Percentiles rank a stretch among this genome's conserved stretches.
phyloP scores from a whole-genome alignment of 1,284 basidiomycete species.

The Rhodotorula sp. region DNA sequence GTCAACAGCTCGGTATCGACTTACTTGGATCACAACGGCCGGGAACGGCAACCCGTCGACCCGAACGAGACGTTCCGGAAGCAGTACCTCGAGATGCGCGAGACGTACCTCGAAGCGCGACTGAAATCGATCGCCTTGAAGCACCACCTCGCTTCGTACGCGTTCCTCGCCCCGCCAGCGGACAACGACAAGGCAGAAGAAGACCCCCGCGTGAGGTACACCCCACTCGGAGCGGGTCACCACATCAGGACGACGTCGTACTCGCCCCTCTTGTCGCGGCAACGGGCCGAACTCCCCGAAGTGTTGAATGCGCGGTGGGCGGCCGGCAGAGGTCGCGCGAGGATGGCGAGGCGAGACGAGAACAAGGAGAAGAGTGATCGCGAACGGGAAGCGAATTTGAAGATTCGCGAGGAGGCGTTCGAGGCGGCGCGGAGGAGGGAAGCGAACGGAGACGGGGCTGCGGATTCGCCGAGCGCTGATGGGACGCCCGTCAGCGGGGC shows the following conservation, averaged over 20 bases:
- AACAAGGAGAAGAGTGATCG: conserved; percentile 25
- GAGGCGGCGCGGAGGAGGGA: conserved; percentile 12
- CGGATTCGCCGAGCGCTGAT: neutral
- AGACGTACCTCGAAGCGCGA: conserved; percentile 31
- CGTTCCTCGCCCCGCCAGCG: conserved; percentile 28
- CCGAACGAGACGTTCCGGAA: conserved; percentile 29
- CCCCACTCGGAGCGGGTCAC: conserved; percentile 73
- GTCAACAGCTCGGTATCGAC: conserved; percentile 44
- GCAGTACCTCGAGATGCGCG: conserved; percentile 35
- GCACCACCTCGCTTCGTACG: conserved; percentile 54
- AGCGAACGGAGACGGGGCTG: neutral
- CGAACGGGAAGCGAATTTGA: conserved; percentile 31
- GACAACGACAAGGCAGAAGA: neutral
- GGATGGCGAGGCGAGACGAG: conserved; percentile 31
- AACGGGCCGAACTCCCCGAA: conserved; percentile 67
- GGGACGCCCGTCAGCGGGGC: neutral
- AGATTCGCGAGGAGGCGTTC: conserved; percentile 31
- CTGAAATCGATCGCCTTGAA: conserved; percentile 38
- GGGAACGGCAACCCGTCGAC: conserved; percentile 15
- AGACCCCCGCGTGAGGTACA: conserved; percentile 47
- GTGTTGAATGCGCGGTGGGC: conserved; percentile 75
- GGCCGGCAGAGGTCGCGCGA: conserved; percentile 52
- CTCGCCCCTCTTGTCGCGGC: conserved; percentile 63
- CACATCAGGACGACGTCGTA: conserved; percentile 64
- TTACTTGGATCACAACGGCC: conserved; percentile 53